Conservation (phyloP, 2,329 filamentous ascomycete genomes). For the Canariomyces notabilis region DNA sequence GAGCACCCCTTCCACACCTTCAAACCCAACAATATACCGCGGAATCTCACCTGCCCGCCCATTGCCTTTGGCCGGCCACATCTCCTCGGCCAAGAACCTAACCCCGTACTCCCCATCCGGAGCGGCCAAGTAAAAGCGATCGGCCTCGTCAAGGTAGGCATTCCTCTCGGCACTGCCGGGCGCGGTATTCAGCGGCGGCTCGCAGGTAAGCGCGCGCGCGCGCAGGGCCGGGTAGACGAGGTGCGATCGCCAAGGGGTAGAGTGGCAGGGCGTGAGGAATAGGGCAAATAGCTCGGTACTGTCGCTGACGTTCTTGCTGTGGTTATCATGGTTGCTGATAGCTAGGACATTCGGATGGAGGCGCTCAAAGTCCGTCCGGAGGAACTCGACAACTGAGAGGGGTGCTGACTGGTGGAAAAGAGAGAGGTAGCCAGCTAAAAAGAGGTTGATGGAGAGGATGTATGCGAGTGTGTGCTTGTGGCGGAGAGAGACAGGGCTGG, state of each 20-base stretch:
- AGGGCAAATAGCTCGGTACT: conserved; percentile 55
- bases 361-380: conserved; percentile 67
- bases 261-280: conserved; percentile 94
- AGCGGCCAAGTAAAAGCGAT: conserved; percentile 75
- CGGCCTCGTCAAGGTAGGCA: conserved; percentile 80
- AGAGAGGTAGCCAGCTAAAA: conserved; percentile 69
- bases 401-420: conserved; percentile 76
- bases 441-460: conserved; percentile 61
- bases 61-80: conserved; percentile 38
- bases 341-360: conserved; percentile 42
- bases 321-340: conserved; percentile 29
- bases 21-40: conserved; percentile 57
- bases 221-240: conserved; percentile 68
- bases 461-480: conserved; percentile 52
- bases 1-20: conserved; percentile 49
- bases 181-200: conserved; percentile 69
- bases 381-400: conserved; percentile 65
- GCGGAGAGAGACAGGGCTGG: conserved; percentile 33
- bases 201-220: conserved; percentile 84
- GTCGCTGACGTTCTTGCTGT: conserved; percentile 26
- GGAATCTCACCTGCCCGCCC: conserved; percentile 37
- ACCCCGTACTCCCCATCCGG: conserved; percentile 27
- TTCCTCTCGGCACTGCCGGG: conserved; percentile 57
- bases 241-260: conserved; percentile 89
- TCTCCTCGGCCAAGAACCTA: conserved; percentile 50